Evolutionary conservation across 345 rosid species (phyloP).

Genomic region (Euphorbia peplus): DNA sequence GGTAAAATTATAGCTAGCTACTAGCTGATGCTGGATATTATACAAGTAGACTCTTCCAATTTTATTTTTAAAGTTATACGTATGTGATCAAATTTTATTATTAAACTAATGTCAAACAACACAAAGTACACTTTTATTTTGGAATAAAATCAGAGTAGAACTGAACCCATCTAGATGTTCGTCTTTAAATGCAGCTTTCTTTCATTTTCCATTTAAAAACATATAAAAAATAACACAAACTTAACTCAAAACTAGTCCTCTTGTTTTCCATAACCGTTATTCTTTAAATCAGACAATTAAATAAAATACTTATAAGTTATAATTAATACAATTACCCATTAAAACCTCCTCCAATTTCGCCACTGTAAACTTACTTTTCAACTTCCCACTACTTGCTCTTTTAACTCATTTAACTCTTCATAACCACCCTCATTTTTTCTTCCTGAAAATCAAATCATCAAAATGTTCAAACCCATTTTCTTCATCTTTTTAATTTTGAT

Average conservation of each 20-base stretch:
- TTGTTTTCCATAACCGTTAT: neutral
- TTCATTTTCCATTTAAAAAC: neutral
- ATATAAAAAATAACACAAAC: neutral
- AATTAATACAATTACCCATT: neutral
- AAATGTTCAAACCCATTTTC: neutral
- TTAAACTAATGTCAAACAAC: too few species aligned
- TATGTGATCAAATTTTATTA: too few species aligned
- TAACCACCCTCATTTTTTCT: neutral
- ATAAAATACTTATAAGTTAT: neutral
- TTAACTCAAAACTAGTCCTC: neutral
- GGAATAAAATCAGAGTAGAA: too few species aligned
- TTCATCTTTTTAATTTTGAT: neutral
- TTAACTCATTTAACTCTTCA: neutral
- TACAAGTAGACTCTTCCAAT: too few species aligned
- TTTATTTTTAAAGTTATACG: too few species aligned
- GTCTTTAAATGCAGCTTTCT: neutral
- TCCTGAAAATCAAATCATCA: neutral
- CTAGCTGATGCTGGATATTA: too few species aligned
- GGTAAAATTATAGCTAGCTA: too few species aligned
- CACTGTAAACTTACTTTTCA: neutral
- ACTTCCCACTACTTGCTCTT: slow-evolving; percentile 6
- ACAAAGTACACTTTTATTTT: too few species aligned
- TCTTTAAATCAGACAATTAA: neutral
- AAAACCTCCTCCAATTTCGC: slow-evolving; percentile 1
- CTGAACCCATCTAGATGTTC: too few species aligned